Base-by-base conservation (phyloP, 441 rosid species). In the Adansonia rubrostipa region DNA sequence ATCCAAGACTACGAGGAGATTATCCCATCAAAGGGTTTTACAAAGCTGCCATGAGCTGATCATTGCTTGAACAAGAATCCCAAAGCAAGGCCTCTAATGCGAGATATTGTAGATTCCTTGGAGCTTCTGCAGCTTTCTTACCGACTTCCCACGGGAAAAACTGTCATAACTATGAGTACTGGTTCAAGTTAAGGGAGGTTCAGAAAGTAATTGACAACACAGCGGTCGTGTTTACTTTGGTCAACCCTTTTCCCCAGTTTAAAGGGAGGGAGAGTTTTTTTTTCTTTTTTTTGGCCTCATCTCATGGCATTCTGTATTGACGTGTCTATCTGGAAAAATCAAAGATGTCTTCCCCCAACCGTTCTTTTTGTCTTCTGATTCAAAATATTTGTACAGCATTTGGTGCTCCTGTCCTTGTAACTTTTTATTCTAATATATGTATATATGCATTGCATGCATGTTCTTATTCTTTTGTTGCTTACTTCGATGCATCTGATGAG, bases 51-150 rank as follows among this genome's bases (percentile, higher is more conserved):
- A 97, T 87, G 94, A 8, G 96, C 97, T 6, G 92, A 90, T 82
- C 98, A 96, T 82, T 96, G 99, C 96, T 64, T 94, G 82, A 92
- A 92, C 87, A 76, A 90, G 54, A 94, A 96, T 65, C 98, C 98
- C 0, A 96, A 96, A 85, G 98, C 99, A 7, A 82, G 99, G 82
- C 99, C 99, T 80, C 83, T 96, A 15, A 96, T 96, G 99, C 86
- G 98, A 56, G 99, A 96, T 76, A 90, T 96, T 57, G 98, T 96
- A 0, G 98, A 93, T 78, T 91, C 99, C 13, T 80, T 93, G 88
- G 99, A 96, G 87, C 99, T 96, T 50, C 85, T 96, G 83, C 99
- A 94, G 82, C 86, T 82, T 15, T 53, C 82, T 0, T 92, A 90
- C 69, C 88, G 82, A 33, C 86, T 65, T 62, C 77, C 83, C 28